Evolutionary conservation across 2,329 filamentous ascomycete genomes (phyloP).

Genomic region (Gnomoniopsis smithogilvyi): DNA sequence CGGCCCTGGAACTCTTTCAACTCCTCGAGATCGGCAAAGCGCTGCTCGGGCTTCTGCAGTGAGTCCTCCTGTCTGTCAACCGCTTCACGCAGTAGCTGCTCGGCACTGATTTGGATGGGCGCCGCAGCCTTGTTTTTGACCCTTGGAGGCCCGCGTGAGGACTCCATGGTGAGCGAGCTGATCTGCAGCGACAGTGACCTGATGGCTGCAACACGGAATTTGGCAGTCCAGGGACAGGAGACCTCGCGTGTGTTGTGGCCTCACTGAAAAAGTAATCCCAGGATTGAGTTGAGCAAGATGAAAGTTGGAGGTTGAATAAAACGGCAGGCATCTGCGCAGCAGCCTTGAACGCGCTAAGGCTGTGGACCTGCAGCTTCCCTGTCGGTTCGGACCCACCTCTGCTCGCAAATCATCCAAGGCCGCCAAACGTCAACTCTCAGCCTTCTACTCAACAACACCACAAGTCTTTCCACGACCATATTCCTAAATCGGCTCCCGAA

Average conservation of each 20-base stretch:
- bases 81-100: constrained; percentile 94
- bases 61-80: constrained; percentile 91
- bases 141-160: constrained; percentile 83
- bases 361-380: constrained; percentile 5
- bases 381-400: background rate
- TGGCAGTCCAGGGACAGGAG: background rate
- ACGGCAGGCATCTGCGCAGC: too few relatives aligned
- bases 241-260: too few relatives aligned
- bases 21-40: constrained; percentile 95
- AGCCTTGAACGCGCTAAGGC: background rate
- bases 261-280: background rate
- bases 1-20: constrained; percentile 95
- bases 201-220: background rate
- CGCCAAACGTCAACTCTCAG: background rate
- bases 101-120: constrained; percentile 87
- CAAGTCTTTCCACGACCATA: background rate
- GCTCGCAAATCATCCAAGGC: background rate
- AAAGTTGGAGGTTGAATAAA: too few relatives aligned
- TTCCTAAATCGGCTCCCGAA: background rate
- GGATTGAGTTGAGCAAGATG: too few relatives aligned
- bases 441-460: background rate
- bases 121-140: constrained; percentile 99
- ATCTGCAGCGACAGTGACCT: background rate
- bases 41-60: constrained; percentile 86
- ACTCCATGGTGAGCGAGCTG: constrained; percentile 66